phyloP scores from a whole-genome alignment of 768 basidiomycete species.

The Ramaria sp. region DNA sequence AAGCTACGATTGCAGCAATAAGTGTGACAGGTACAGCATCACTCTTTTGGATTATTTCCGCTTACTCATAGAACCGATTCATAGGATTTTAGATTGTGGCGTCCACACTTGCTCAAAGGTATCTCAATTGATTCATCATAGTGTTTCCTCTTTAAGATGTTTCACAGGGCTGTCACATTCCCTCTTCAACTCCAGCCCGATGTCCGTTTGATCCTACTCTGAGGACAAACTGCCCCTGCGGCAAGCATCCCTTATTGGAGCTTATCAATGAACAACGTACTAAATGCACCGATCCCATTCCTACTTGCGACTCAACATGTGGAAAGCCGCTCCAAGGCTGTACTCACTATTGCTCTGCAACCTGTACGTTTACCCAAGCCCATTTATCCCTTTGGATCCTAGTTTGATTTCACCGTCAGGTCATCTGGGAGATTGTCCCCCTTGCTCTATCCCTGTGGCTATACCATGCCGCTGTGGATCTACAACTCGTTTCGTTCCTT shows the following conservation, averaged over 20 bases:
- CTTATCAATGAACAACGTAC: constrained; percentile 18
- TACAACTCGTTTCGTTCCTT: constrained; percentile 44
- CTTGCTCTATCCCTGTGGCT: constrained; percentile 59
- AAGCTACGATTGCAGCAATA: constrained; percentile 44
- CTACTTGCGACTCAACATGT: constrained; percentile 66
- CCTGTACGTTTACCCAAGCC: constrained; percentile 29
- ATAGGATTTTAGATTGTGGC: constrained; percentile 64
- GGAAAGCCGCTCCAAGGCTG: constrained; percentile 54
- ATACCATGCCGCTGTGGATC: constrained; percentile 83
- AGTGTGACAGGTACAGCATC: constrained; percentile 44
- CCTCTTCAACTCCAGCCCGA: constrained; percentile 38
- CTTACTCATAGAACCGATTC: not conserved
- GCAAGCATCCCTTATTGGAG: constrained; percentile 34
- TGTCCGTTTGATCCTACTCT: constrained; percentile 69
- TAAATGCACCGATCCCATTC: constrained; percentile 65
- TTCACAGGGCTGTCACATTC: constrained; percentile 56
- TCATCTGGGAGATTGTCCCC: constrained; percentile 72
- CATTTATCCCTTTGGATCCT: not conserved
- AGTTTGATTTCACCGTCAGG: constrained; percentile 5
- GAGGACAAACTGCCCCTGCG: constrained; percentile 76
- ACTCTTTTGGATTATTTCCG: not conserved
- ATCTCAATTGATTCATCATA: constrained; percentile 7
- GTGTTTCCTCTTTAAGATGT: not conserved
- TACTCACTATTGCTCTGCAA: constrained; percentile 56
- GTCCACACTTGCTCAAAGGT: constrained; percentile 59